A percentile compares a stretch with the other conserved stretches of the same genome.
Evolutionary conservation across 1,284 basidiomycete species (phyloP).

Genomic region (Ustilago shanxiensis): DNA sequence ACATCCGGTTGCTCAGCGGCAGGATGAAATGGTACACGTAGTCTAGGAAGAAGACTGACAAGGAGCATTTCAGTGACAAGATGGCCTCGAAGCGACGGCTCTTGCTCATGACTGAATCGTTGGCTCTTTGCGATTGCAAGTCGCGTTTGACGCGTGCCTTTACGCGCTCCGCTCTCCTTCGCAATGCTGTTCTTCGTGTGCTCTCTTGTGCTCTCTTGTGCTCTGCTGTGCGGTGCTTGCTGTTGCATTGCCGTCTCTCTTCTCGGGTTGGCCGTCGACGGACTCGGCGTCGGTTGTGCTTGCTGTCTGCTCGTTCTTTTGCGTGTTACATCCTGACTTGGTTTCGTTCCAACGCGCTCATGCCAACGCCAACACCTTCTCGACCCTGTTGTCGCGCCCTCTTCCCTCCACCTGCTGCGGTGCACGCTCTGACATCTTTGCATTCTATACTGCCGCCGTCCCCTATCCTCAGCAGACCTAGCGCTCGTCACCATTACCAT

Average conservation of each 20-base stretch:
- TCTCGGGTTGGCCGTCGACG: neutral
- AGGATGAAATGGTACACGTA: neutral
- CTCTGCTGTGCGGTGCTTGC: neutral
- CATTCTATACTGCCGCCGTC: conserved; percentile 1
- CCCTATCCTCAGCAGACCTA: neutral
- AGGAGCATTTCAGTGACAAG: neutral
- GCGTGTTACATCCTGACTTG: conserved; percentile 14
- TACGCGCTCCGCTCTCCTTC: neutral
- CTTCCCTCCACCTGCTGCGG: conserved; percentile 9
- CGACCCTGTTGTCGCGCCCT: conserved; percentile 17
- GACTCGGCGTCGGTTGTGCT: neutral
- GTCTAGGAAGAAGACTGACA: neutral
- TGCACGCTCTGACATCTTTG: neutral
- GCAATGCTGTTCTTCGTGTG: neutral
- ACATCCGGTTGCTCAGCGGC: no score
- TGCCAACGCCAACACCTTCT: conserved; percentile 22
- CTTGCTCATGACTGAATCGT: neutral
- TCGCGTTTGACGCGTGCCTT: conserved; percentile 5
- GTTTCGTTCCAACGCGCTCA: conserved; percentile 14
- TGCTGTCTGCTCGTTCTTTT: neutral
- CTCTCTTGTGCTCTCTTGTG: no score
- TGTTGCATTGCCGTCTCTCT: neutral
- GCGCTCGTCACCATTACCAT: neutral
- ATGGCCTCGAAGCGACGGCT: neutral
- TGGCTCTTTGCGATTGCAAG: neutral